Conservation (phyloP, 192 early-diverging fungal genomes). For the Coemansia sp. region DNA sequence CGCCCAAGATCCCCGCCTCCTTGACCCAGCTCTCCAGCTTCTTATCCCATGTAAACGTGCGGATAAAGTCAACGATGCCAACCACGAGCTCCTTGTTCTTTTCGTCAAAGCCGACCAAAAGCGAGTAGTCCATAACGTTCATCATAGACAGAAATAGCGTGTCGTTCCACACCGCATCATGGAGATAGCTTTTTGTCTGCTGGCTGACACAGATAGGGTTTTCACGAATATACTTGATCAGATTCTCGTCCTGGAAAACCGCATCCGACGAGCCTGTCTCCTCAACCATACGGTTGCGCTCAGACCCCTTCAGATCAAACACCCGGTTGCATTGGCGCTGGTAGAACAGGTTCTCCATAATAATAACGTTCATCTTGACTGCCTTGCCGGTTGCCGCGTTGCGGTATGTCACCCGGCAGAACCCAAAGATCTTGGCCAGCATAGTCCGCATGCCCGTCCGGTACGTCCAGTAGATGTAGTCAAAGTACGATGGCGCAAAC, state of each 20-base stretch:
- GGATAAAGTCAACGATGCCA: constrained; percentile 98
- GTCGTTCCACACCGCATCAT: constrained; percentile 88
- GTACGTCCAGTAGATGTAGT: constrained; percentile 60
- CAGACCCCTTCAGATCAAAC: constrained; percentile 94
- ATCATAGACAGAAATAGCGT: constrained; percentile 89
- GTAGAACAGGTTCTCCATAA: constrained; percentile 97
- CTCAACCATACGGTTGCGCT: constrained; percentile 90
- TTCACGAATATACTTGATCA: constrained; percentile 73
- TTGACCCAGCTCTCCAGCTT: constrained; percentile 98
- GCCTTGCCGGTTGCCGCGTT: constrained; percentile 79
- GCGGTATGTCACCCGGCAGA: constrained; percentile 88
- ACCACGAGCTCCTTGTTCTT: constrained; percentile 84
- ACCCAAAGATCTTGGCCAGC: constrained; percentile 87
- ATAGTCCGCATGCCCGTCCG: constrained; percentile 67
- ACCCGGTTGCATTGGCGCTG: constrained; percentile 70
- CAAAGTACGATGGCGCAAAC: constrained; percentile 92
- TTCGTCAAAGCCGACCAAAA: constrained; percentile 92
- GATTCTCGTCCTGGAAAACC: constrained; percentile 91
- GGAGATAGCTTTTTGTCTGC: constrained; percentile 83
- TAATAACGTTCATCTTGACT: constrained; percentile 85
- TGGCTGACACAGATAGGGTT: constrained; percentile 89
- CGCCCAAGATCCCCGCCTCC: constrained; percentile 87
- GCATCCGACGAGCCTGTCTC: constrained; percentile 79
- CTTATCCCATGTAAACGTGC: constrained; percentile 99
- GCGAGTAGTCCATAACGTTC: constrained; percentile 98